These are phyloP conservation scores for Agarophyton chilense DNA, from an alignment of 23 red algal genomes.

Conservation along the genomic window DNA sequence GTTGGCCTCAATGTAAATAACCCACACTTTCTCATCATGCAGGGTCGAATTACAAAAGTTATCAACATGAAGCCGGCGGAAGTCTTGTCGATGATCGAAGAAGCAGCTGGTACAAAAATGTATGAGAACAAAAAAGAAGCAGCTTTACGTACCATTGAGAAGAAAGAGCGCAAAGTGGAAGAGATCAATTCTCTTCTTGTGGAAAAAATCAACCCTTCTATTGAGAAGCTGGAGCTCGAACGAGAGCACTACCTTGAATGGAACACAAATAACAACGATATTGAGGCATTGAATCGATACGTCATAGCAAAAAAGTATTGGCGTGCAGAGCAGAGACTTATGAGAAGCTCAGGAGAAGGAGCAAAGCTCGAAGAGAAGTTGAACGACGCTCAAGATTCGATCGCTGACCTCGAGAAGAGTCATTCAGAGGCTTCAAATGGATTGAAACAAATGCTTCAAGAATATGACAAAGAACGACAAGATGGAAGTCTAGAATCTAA, in stretches of 20 bases:
- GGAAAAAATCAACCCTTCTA: slow-evolving; percentile 87
- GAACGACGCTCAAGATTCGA: background rate
- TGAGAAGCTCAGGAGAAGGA: slow-evolving; percentile 36
- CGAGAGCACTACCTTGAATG: slow-evolving; percentile 88
- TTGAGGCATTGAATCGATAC: slow-evolving; percentile 74
- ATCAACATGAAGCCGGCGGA: slow-evolving; percentile 98
- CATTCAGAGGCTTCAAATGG: background rate
- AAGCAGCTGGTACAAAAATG: slow-evolving; percentile 98
- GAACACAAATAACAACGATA: slow-evolving; percentile 75
- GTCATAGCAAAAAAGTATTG: slow-evolving; percentile 51
- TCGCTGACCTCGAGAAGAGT: background rate
- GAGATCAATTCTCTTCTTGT: slow-evolving; percentile 91
- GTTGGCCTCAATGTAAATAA: slow-evolving; percentile 99
- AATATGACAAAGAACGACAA: slow-evolving; percentile 5
- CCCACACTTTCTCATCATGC: slow-evolving; percentile 99
- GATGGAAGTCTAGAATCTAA: slow-evolving; percentile 23
- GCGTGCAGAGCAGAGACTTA: slow-evolving; percentile 33
- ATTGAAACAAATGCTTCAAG: slow-evolving; percentile 6
- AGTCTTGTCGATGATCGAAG: slow-evolving; percentile 94
- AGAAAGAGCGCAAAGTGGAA: slow-evolving; percentile 97
- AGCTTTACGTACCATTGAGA: slow-evolving; percentile 91
- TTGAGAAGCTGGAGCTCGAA: slow-evolving; percentile 85
- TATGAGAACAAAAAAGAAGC: slow-evolving; percentile 97
- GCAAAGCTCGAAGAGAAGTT: slow-evolving; percentile 42
- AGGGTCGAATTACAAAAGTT: slow-evolving; percentile 98